Percentiles rank a stretch among this genome's conserved stretches.
Evolutionary conservation across 163 green algal genomes (phyloP).

Genomic region (Chlamydomonas reinhardtii): DNA sequence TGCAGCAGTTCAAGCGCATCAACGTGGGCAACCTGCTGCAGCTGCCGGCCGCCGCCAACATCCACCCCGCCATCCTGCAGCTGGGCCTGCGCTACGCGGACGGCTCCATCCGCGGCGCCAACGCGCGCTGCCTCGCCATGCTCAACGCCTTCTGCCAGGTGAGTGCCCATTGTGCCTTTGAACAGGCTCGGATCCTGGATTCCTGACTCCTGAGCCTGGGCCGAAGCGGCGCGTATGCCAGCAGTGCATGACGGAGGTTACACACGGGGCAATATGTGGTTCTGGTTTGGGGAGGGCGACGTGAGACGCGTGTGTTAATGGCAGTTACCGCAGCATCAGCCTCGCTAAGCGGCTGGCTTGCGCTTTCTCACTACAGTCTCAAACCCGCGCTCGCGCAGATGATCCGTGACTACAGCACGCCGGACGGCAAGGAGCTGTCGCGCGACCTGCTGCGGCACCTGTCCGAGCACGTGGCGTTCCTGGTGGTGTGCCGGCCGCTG

Average conservation of each 20-base stretch:
- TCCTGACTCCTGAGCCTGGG: not conserved
- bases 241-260: too few relatives aligned
- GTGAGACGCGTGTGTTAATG: too few relatives aligned
- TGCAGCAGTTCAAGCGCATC: constrained; percentile 82
- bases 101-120: constrained; percentile 82
- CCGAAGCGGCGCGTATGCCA: not conserved
- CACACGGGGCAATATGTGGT: too few relatives aligned
- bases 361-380: too few relatives aligned
- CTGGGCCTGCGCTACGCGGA: constrained; percentile 87
- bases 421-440: constrained; percentile 78
- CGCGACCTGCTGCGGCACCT: constrained; percentile 87
- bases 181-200: not conserved
- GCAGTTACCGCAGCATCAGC: too few relatives aligned
- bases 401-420: constrained; percentile 84
- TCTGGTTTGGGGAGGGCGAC: too few relatives aligned
- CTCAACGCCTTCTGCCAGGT: constrained; percentile 84
- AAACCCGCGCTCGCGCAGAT: too few relatives aligned
- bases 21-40: constrained; percentile 53
- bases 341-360: too few relatives aligned
- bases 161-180: not conserved
- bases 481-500: constrained; percentile 92
- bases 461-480: constrained; percentile 82
- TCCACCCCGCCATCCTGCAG: constrained; percentile 84
- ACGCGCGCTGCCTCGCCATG: constrained; percentile 90
- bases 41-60: constrained; percentile 27